Evolutionary conservation across 2,329 filamentous ascomycete species (phyloP).

Genomic region (Aspergillus aculeatus): DNA sequence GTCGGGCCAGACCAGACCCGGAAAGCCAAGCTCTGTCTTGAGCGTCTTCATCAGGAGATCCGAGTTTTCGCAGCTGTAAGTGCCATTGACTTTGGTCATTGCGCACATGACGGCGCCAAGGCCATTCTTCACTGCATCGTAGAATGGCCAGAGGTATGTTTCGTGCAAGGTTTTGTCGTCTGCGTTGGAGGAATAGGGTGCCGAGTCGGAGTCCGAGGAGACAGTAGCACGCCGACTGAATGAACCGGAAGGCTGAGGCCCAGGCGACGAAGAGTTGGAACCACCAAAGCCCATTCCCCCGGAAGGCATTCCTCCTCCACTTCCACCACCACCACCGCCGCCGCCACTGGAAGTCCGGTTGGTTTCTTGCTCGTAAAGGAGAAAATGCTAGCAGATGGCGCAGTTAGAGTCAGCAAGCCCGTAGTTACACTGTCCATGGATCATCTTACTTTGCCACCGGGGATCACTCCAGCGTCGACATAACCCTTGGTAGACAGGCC

Average conservation of each 20-base stretch:
- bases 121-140: slow-evolving; percentile 13
- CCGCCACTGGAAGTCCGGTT: slow-evolving; percentile 6
- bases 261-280: neutral
- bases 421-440: too few relatives aligned
- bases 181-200: slow-evolving; percentile 14
- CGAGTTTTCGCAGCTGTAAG: slow-evolving; percentile 11
- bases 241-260: neutral
- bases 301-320: neutral
- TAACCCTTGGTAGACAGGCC: slow-evolving; percentile 53
- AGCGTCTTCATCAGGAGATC: slow-evolving; percentile 11
- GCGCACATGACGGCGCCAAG: slow-evolving; percentile 19
- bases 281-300: neutral
- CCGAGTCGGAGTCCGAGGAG: neutral
- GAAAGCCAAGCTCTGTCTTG: slow-evolving; percentile 17
- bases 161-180: slow-evolving; percentile 17
- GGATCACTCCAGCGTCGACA: slow-evolving; percentile 50
- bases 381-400: slow-evolving; percentile 2
- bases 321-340: neutral
- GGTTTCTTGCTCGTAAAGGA: slow-evolving; percentile 11
- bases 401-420: neutral
- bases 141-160: slow-evolving; percentile 17
- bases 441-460: slow-evolving; percentile 7
- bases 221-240: neutral
- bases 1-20: slow-evolving; percentile 16
- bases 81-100: slow-evolving; percentile 14